Base-by-base conservation (phyloP, 2,329 filamentous ascomycete species). In the Penicillium sp. region DNA sequence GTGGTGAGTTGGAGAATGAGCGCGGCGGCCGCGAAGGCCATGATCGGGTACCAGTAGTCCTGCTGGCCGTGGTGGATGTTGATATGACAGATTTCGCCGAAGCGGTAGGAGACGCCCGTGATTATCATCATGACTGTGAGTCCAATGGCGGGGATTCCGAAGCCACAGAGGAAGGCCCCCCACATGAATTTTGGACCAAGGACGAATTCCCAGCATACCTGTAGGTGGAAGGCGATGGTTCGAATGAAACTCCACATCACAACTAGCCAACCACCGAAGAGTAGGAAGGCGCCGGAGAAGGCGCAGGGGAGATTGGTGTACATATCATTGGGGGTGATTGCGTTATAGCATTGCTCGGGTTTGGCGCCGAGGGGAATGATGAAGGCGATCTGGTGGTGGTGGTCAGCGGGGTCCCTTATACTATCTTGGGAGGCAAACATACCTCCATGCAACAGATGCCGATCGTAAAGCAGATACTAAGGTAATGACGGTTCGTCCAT, bases 131-230 rank as follows among this genome's bases (percentile, higher is more conserved):
- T 90, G 34, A 93, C 72, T 3, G 86, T 80, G 57, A 96, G 83
- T 29, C 90, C 89, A 17, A 91, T 74, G 20, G 86, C 80, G 2
- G 92, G 91, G 39, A 97, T 81, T 15, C 88, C 89, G 89, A 93
- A 97, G 55, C 94, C 94, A 7, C 86, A 76, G 13, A 82, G 80
- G 65, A 96, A 86, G 3, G 93, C 86, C 59, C 84, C 83, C 78
- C 90, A 91, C 85, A 97, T 97, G 73, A 97, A 97, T 64, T 83
- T 89, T 37, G 86, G 84, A 32, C 94, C 94, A 3, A 96, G 89
- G 7, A 93, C 85, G 27, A 95, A 82, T 71, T 97, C 91, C 94
- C 94, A 99, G 78, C 92, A 97, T 59, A 99, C 97, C 72, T 97
- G 94, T 21, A 99, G 84, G 72, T 99, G 94, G 63, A 99, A 87